Evolutionary conservation across 306 rosid genomes (phyloP), one percentile per base, ranked within the genome.

Genomic region (Dalbergia oliveri): DNA sequence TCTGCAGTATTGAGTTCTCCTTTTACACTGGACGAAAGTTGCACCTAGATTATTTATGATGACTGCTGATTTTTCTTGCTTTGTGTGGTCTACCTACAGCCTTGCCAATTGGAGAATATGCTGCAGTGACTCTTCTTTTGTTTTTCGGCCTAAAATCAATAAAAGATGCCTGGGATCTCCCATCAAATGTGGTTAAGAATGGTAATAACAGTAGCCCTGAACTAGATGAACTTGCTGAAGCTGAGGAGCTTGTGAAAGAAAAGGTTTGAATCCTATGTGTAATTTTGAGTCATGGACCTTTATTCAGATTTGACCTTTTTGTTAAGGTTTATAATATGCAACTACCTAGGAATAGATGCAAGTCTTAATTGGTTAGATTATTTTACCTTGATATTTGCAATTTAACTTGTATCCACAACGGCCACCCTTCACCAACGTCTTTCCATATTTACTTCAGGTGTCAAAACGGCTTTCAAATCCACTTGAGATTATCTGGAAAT

Each of bases 111-210:
- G 99, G 99, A 88, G 99, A 93, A 83, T 95, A 95, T 82, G 97
- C 97, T 31, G 99, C 98, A 2, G 93, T 93, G 58, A 88, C 99
- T 84, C 99, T 95, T 84, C 91, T 95, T 76, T 82, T 95, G 77
- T 91, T 95, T 88, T 95, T 95, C 3, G 97, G 99, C 79, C 84
- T 95, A 71, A 95, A 93, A 80, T 83, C 99, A 73, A 91, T 95
- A 76, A 93, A 95, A 88, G 98, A 93, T 49, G 96, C 99, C 23
- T 91, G 99, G 99, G 93, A 90, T 82, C 94, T 95, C 82, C 99
- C 99, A 41, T 83, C 96, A 15, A 66, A 67, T 61, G 85, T 31
- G 73, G 88, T 14, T 67, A 84, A 90, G 84, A 81, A 84, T 15
- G 92, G 88, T 79, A 85, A 82, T 61, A 84, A 83, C 61, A 73